Percentiles rank a stretch among this genome's conserved stretches.
Evolutionary conservation across 2,329 filamentous ascomycete genomes (phyloP).

Genomic region (Cercospora citrullina): DNA sequence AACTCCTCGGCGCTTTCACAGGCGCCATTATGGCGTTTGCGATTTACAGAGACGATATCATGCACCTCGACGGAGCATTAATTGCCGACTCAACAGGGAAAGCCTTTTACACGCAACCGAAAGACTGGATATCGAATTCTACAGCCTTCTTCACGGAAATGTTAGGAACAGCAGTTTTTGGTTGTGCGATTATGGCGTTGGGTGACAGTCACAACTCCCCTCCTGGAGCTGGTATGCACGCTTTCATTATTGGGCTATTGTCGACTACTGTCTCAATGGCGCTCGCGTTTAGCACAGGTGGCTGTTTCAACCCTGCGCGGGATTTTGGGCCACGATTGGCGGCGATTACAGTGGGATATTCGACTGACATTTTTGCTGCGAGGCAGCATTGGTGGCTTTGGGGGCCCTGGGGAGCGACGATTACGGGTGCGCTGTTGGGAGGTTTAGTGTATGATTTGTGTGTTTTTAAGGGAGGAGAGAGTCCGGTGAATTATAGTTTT

Average conservation of each 20-base stretch:
- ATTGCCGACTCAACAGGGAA: constrained; percentile 28
- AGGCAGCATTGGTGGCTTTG: constrained; percentile 51
- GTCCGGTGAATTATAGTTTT: constrained; percentile 53
- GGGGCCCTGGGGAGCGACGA: constrained; percentile 45
- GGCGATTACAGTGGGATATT: constrained; percentile 49
- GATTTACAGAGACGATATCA: constrained; percentile 44
- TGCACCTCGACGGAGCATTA: constrained; percentile 43
- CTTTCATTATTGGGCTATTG: constrained; percentile 52
- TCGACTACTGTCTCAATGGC: constrained; percentile 42
- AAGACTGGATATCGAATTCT: constrained; percentile 29
- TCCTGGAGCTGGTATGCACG: constrained; percentile 53
- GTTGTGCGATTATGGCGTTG: constrained; percentile 45
- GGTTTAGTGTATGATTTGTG: constrained; percentile 53
- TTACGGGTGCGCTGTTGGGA: constrained; percentile 47
- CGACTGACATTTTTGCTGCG: constrained; percentile 36
- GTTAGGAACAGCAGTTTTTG: constrained; percentile 39
- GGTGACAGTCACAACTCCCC: constrained; percentile 35
- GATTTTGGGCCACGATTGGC: constrained; percentile 55
- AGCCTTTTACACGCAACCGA: constrained; percentile 34
- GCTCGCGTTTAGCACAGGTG: constrained; percentile 51
- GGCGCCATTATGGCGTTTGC: constrained; percentile 51
- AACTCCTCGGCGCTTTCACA: constrained; percentile 55
- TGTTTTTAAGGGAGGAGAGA: constrained; percentile 53
- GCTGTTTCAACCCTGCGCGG: constrained; percentile 52
- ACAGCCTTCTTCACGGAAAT: constrained; percentile 52